Evolutionary conservation across 2,329 filamentous ascomycete genomes (phyloP).

Genomic region (Paraphoma chrysanthemicola): DNA sequence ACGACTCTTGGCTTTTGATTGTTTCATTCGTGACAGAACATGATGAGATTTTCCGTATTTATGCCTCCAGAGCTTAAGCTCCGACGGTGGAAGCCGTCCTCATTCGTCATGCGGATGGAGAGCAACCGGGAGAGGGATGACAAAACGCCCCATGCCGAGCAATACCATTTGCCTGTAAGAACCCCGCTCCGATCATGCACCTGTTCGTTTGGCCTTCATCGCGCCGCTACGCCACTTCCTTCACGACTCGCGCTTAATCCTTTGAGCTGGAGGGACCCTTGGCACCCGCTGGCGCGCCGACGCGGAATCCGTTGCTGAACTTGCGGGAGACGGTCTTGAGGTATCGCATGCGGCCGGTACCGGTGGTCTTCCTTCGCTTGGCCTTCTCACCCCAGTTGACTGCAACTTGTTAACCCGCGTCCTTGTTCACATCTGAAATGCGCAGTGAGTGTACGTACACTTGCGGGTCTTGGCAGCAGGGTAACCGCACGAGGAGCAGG

Average conservation of each 20-base stretch:
- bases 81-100: conserved; percentile 34
- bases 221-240: conserved; percentile 28
- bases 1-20: conserved; percentile 20
- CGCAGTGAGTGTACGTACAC: conserved; percentile 74
- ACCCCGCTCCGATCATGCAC: conserved; percentile 39
- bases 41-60: conserved; percentile 49
- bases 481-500: conserved; percentile 95
- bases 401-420: conserved; percentile 54
- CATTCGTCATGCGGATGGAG: conserved; percentile 40
- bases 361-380: conserved; percentile 99
- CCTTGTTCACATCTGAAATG: not conserved
- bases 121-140: conserved; percentile 44
- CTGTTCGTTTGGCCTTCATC: conserved; percentile 33
- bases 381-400: conserved; percentile 99
- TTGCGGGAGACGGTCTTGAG: conserved; percentile 89
- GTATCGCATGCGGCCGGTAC: conserved; percentile 94
- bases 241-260: conserved; percentile 16
- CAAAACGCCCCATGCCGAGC: conserved; percentile 48
- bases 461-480: conserved; percentile 96
- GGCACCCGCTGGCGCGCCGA: conserved; percentile 83
- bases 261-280: conserved; percentile 63
- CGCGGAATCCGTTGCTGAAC: conserved; percentile 99
- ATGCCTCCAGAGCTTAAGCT: conserved; percentile 45
- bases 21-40: conserved; percentile 48
- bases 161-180: conserved; percentile 46